Evolutionary conservation across 1,139 yeast species (phyloP), one percentile per base, ranked within the genome.

Genomic region (Geotrichum europaeum): DNA sequence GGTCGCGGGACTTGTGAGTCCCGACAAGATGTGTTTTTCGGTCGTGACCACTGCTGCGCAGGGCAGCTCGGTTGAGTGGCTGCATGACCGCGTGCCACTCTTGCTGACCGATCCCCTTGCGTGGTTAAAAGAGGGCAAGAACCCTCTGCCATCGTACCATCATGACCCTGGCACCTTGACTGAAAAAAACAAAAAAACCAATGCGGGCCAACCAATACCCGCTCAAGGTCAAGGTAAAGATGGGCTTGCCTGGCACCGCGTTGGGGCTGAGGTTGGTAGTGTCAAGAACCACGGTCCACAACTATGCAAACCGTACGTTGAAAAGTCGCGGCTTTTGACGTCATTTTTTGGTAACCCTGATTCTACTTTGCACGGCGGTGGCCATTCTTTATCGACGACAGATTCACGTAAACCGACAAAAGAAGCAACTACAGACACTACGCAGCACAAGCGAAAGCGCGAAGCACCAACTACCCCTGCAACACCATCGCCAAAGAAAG

Each of bases 21-120:
- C 69, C 76, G 66, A 70, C 49, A 71, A 57, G 61, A 20, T 67
- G 62, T 80, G 87, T 0, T 91, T 82, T 67, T 84, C 96, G 0
- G 82, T 91, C 0, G 78, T 89, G 3, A 91, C 97, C 0, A 87
- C 87, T 0, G 81, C 84, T 0, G 94, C 96, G 0, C 79, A 83
- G 0, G 73, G 79, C 47, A 81, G 81, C 61, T 60, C 61, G 10
- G 67, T 90, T 62, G 74, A 78, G 51, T 87, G 92, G 89, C 73
- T 91, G 4, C 97, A 91, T 70, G 72, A 76, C 1, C 76, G 97
- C 32, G 89, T 89, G 82, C 97, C 97, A 0, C 77, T 88, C 18
- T n/a, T 40, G 9, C 10, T 40, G 47, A n/a, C 18, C 20, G 47
- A 40, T 22, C 47, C 47, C 1, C n/a, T 40, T 4, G 24, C 47